Percentiles rank a stretch among this genome's conserved stretches.
Conservation (phyloP, 73 alveolate species). For the Paramecium primaurelia region DNA sequence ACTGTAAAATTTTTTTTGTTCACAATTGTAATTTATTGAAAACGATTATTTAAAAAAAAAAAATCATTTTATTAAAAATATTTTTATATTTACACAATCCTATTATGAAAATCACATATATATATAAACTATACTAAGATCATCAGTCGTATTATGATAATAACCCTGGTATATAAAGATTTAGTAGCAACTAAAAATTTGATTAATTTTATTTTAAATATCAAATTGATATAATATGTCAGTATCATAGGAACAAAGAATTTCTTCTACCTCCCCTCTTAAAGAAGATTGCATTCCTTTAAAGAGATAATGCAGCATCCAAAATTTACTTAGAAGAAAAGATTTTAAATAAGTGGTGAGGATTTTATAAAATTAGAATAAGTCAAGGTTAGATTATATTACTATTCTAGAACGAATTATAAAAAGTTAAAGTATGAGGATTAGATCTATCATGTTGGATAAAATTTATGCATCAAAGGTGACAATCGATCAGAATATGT, state of each 20-base stretch:
- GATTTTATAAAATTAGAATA: not conserved
- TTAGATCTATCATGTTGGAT: slow-evolving; percentile 7
- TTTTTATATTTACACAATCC: not conserved
- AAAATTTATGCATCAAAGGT: slow-evolving; percentile 15
- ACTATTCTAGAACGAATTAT: not conserved
- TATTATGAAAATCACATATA: not conserved
- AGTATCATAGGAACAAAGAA: slow-evolving; percentile 8
- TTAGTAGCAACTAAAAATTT: slow-evolving; percentile 23
- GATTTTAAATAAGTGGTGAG: slow-evolving; percentile 20
- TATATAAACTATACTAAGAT: not conserved
- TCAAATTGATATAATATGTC: slow-evolving; percentile 24
- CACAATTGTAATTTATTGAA: not conserved
- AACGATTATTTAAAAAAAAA: not conserved
- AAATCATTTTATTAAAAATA: not conserved
- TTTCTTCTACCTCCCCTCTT: not conserved
- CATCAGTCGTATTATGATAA: not conserved
- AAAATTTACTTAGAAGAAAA: slow-evolving; percentile 13
- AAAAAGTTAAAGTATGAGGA: not conserved
- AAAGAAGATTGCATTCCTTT: not conserved
- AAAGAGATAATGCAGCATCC: not conserved
- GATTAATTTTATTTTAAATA: slow-evolving; percentile 2
- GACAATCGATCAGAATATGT: slow-evolving; percentile 26
- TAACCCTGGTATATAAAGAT: slow-evolving; percentile 21
- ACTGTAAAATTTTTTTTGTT: not conserved
- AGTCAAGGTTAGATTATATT: not conserved